Base-by-base conservation (phyloP, 495 filamentous ascomycete species). In the Penicillium alfredii region DNA sequence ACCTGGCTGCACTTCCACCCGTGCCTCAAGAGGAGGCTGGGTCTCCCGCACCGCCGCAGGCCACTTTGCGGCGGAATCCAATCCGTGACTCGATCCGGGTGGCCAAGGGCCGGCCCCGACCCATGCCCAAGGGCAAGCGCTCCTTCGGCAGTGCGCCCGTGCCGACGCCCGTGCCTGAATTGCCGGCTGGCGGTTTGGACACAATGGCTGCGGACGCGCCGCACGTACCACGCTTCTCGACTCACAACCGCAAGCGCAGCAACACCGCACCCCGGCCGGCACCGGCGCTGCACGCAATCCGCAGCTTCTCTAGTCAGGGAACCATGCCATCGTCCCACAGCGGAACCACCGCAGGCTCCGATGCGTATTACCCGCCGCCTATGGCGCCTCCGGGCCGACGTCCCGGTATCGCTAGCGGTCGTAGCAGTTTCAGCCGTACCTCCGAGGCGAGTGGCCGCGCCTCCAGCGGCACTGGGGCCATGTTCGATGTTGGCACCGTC, bases 31-130 rank as follows among this genome's bases (percentile, higher is more conserved):
- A 72, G 39, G 69, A 77, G 34, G 56, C 53, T 28, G 44, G 44
- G 11, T 49, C 61, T 18, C 60, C 60, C 16, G 57, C 65, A 7
- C 61, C 62, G 4, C 55, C 68, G 8, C 31, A 29, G 1, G 56
- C 67, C 24, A 34, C 61, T 4, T 58, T 80, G 34, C 74, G 82
- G 14, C 67, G 72, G 9, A 69, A 74, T 18, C 82, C 82, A 4
- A 88, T 93, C 42, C 82, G 88, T 18, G 92, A 96, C 61, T 95
- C 89, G 0, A 90, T 96, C 38, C 76, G 86, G 8, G 73, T 94
- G 8, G 88, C 89, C 17, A 94, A 95, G 58, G 78, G 82, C 35
- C 86, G 80, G 49, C 71, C 76, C 15, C 71, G 79, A 9, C 76
- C 66, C 42, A 50, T 60, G 26, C 63, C 66, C 3, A 66, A 61